Base-by-base conservation (phyloP, 495 filamentous ascomycete species). In the Diplogelasinospora grovesii region DNA sequence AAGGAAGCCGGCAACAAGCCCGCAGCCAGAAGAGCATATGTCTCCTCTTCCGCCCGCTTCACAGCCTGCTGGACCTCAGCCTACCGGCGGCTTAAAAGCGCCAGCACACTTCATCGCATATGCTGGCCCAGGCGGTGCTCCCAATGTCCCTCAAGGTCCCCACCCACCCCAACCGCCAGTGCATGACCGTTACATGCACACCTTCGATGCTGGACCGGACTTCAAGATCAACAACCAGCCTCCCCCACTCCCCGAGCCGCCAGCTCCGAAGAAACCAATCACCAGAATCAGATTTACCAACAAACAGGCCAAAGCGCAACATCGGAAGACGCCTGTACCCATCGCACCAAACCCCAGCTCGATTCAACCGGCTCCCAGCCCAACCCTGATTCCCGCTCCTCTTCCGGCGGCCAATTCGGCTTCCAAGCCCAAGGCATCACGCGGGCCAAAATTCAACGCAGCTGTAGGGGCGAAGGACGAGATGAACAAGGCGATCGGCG, bases 231-330 rank as follows among this genome's bases (percentile, higher is more conserved):
- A 42, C 37, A 46, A 5, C 8, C 31, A 26, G 14, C 53, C 35
- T 13, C 50, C 46, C n/a, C 55, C 35, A 37, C 44, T 39, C 22
- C 49, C 36, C 30, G 49, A 27, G 26, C 61, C 47, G 22, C 49
- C 56, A 23, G 24, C 43, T n/a, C 34, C 44, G 23, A 60, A 57
- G 45, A 60, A 60, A 41, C 52, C 52, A 8, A 56, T 60, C 35
- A 54, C 48, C n/a, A 46, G 46, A 14, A 58, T 58, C 47, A 58
- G 50, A 38, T 20, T 58, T 22, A 58, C 52, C 10, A 60, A 58
- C 43, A 44, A 50, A 16, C n/a, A n/a, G n/a, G n/a, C n/a, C n/a
- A n/a, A n/a, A 46, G 51, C 3, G 9, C 38, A 11, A 21, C 35
- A 3, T 51, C 49, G 7, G 36, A 45, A 26, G 16, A 52, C 49